Conservation (phyloP, 108 stramenopile species). For the Skeletonema marinoi region DNA sequence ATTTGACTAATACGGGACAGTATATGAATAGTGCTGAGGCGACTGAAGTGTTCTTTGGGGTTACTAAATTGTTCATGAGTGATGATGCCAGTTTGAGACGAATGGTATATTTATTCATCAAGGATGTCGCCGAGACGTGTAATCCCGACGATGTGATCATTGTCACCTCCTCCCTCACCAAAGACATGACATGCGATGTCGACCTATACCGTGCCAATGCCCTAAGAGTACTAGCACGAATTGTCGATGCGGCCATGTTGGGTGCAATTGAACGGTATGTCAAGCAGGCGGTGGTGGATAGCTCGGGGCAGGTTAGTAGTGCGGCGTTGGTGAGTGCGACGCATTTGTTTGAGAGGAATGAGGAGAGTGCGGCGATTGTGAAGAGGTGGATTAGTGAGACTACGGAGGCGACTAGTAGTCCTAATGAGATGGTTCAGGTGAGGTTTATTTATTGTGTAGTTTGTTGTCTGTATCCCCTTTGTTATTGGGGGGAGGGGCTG, state of each 20-base stretch:
- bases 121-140: conserved; percentile 98
- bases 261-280: conserved; percentile 98
- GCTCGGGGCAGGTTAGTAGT: conserved; percentile 92
- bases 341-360: conserved; percentile 71
- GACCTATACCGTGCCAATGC: conserved; percentile 99
- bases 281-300: conserved; percentile 99
- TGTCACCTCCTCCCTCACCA: conserved; percentile 96
- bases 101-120: conserved; percentile 99
- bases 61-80: conserved; percentile 99
- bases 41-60: conserved; percentile 98
- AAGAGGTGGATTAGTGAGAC: conserved; percentile 95
- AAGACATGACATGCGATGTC: conserved; percentile 99
- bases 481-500: background rate
- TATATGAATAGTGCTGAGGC: conserved; percentile 78
- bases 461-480: background rate
- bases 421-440: conserved; percentile 97
- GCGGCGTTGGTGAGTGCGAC: conserved; percentile 92
- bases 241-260: conserved; percentile 98
- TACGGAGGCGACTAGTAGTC: conserved; percentile 89
- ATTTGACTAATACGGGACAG: conserved; percentile 86
- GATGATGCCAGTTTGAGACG: conserved; percentile 86
- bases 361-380: conserved; percentile 85
- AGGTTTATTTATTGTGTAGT: background rate
- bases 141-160: conserved; percentile 99
- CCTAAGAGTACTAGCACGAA: conserved; percentile 94